These are phyloP conservation scores for Phanerodontia chrysosporium DNA, from an alignment of 768 basidiomycete species.

Conservation along the genomic window DNA sequence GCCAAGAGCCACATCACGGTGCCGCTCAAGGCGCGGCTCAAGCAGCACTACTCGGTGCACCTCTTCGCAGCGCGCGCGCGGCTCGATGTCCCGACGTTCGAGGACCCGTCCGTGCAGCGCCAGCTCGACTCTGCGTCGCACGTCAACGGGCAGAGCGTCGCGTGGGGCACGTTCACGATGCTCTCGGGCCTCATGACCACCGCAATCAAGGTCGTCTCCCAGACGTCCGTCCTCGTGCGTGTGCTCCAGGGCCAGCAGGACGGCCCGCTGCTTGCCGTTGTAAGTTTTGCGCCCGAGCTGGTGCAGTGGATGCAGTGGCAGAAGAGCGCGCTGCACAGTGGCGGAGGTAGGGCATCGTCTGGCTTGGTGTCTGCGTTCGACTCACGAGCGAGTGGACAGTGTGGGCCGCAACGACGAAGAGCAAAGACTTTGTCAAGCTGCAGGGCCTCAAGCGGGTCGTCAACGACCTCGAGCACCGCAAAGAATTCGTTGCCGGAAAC, in stretches of 20 bases:
- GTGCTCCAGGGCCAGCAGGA: constrained; percentile 65
- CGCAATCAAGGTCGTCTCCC: constrained; percentile 49
- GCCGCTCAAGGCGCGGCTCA: constrained; percentile 57
- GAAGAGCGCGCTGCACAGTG: constrained; percentile 9
- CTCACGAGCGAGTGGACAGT: constrained; percentile 28
- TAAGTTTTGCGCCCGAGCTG: constrained; percentile 52
- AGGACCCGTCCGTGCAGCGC: constrained; percentile 60
- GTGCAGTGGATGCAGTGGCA: constrained; percentile 26
- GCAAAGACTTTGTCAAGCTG: constrained; percentile 57
- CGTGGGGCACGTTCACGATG: constrained; percentile 55
- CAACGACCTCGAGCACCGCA: constrained; percentile 49
- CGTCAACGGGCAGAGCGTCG: constrained; percentile 41
- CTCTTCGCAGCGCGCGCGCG: constrained; percentile 65
- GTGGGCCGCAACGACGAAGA: constrained; percentile 70
- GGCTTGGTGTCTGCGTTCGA: constrained; percentile 23
- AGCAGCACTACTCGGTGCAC: constrained; percentile 57
- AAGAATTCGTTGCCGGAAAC: constrained; percentile 70
- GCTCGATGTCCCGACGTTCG: constrained; percentile 72
- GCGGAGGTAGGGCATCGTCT: constrained; percentile 17
- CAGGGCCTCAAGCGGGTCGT: constrained; percentile 63
- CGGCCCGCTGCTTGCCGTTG: constrained; percentile 50
- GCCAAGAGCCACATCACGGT: constrained; percentile 34
- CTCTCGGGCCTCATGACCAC: constrained; percentile 41
- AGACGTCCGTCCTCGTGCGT: constrained; percentile 53
- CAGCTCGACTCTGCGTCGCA: constrained; percentile 57